Conservation (phyloP, 2,329 filamentous ascomycete species). For the Paecilomyces niveus region DNA sequence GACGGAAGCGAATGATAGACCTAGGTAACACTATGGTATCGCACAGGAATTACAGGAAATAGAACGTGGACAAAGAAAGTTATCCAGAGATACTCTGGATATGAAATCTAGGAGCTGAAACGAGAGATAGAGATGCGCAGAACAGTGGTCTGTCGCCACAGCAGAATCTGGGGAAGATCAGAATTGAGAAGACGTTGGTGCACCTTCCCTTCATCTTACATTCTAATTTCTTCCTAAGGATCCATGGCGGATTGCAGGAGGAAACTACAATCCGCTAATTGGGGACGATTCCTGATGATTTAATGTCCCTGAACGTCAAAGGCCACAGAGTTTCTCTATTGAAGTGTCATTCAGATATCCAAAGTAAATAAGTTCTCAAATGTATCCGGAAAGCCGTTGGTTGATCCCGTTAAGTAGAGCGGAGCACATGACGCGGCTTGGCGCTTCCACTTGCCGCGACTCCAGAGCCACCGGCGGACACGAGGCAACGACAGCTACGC, state of each 20-base stretch:
- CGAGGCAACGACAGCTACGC: neutral
- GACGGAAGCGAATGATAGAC: neutral
- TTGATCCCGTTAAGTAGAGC: neutral
- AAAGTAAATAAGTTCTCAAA: too few species aligned
- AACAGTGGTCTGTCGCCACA: neutral
- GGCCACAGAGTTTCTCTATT: neutral
- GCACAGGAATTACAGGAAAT: neutral
- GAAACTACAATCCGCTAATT: neutral
- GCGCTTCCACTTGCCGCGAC: slow-evolving; percentile 4
- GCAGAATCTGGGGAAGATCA: neutral
- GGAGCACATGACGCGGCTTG: slow-evolving; percentile 11
- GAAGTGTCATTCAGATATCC: neutral
- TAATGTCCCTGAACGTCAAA: neutral
- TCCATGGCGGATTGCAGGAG: neutral
- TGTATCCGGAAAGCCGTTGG: neutral
- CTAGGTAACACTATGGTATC: neutral
- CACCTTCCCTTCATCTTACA: slow-evolving; percentile 1
- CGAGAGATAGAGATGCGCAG: neutral
- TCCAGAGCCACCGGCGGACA: neutral
- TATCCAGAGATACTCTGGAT: neutral
- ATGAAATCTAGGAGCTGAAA: neutral
- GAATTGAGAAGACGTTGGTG: neutral
- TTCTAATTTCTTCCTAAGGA: neutral
- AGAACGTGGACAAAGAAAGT: neutral
- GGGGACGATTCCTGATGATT: neutral